A percentile compares a stretch with the other conserved stretches of the same genome.
Conservation (phyloP, 1,284 basidiomycete genomes). For the Papiliotrema flavescens region DNA sequence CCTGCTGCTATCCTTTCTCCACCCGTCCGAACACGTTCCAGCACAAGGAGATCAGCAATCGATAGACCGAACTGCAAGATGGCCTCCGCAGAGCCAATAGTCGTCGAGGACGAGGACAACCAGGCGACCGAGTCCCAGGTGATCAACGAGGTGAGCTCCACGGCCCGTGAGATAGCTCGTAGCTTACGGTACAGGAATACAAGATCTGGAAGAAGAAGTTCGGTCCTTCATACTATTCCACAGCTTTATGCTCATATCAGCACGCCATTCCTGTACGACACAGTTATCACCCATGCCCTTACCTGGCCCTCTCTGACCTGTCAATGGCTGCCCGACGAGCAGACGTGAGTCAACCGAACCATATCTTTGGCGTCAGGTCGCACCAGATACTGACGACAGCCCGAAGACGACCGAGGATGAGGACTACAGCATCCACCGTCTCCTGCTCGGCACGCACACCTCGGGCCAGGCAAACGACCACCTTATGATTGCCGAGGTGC, state of each 20-base stretch:
- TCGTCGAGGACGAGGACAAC: conserved; percentile 65
- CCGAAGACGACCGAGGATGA: conserved; percentile 58
- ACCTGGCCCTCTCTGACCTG: conserved; percentile 98
- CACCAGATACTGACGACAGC: conserved; percentile 49
- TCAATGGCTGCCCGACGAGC: conserved; percentile 98
- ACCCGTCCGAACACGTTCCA: background rate
- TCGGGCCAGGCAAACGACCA: conserved; percentile 93
- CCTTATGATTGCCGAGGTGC: conserved; percentile 91
- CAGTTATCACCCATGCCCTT: conserved; percentile 94
- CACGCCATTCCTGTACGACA: conserved; percentile 93
- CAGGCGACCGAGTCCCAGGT: conserved; percentile 68
- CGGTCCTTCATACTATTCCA: background rate
- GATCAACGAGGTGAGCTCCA: conserved; percentile 74
- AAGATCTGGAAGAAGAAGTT: conserved; percentile 76
- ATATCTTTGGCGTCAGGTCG: background rate
- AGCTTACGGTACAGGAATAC: conserved; percentile 49
- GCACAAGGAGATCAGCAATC: background rate
- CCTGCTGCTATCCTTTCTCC: background rate
- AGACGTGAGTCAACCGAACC: conserved; percentile 60
- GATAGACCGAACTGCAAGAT: conserved; percentile 11
- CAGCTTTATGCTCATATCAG: conserved; percentile 12
- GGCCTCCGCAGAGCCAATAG: conserved; percentile 38
- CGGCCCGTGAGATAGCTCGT: background rate
- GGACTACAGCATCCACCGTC: conserved; percentile 85
- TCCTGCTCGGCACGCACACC: conserved; percentile 96